These are phyloP conservation scores for Colletotrichum sp. DNA, from an alignment of 2,329 filamentous ascomycete species.

Conservation along the genomic window DNA sequence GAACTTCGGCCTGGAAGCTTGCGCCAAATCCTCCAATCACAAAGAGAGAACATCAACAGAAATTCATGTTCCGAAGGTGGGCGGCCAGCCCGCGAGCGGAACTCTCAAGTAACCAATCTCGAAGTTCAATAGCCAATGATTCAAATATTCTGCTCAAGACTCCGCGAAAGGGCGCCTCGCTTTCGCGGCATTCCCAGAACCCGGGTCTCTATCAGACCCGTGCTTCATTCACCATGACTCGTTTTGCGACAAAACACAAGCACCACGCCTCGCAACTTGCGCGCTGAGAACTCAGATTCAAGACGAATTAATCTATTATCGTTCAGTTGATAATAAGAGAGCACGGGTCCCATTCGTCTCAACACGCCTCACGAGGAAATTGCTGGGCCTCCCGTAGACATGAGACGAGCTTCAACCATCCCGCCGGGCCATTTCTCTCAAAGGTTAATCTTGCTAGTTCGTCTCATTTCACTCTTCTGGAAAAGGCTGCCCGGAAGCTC, in stretches of 20 bases:
- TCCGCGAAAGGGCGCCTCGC: neutral
- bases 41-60: neutral
- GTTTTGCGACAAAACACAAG: neutral
- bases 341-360: neutral
- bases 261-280: neutral
- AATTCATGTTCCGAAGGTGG: neutral
- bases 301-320: neutral
- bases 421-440: neutral
- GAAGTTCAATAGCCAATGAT: neutral
- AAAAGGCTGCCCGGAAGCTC: neutral
- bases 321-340: neutral
- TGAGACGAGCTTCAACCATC: neutral
- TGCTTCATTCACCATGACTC: neutral
- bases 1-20: neutral
- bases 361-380: neutral
- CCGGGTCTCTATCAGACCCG: neutral
- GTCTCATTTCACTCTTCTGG: neutral
- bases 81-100: neutral
- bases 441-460: neutral
- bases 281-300: neutral
- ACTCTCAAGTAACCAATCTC: neutral
- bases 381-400: neutral
- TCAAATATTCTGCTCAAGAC: neutral
- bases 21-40: neutral
- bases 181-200: neutral